Evolutionary conservation across 352 stramenopile genomes (phyloP).

Genomic region (Phytopythium chamaehyphon): DNA sequence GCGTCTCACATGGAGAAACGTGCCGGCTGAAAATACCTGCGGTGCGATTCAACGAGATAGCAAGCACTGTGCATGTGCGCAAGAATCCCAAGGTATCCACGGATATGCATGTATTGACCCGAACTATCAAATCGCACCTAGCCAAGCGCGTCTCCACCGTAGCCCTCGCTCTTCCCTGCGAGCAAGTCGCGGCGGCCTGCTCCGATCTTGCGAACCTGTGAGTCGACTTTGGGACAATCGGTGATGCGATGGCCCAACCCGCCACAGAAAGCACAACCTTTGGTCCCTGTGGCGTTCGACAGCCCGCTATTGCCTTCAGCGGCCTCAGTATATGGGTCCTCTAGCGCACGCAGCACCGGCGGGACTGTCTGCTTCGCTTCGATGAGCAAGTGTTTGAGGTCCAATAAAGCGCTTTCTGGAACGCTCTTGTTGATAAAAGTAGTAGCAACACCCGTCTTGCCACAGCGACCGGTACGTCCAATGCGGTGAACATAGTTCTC

Average conservation of each 20-base stretch:
- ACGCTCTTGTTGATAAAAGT: conserved; percentile 99
- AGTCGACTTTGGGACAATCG: conserved; percentile 98
- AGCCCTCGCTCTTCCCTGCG: conserved; percentile 88
- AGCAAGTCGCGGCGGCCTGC: conserved; percentile 93
- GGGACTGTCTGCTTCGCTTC: conserved; percentile 98
- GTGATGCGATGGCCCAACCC: conserved; percentile 98
- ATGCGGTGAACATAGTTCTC: conserved; percentile 99
- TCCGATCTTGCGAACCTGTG: conserved; percentile 94
- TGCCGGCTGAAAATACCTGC: not conserved
- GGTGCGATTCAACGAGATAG: no score
- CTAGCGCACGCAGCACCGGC: conserved; percentile 95
- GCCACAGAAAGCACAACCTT: conserved; percentile 98
- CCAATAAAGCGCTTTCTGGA: conserved; percentile 93
- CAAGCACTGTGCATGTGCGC: not conserved
- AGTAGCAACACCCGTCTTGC: conserved; percentile 97
- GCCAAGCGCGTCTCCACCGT: conserved; percentile 92
- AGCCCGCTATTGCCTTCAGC: conserved; percentile 36
- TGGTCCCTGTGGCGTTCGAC: conserved; percentile 77
- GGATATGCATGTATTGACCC: conserved; percentile 10
- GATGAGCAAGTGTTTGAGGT: conserved; percentile 98
- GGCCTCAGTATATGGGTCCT: conserved; percentile 94
- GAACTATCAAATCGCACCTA: conserved; percentile 14
- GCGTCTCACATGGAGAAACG: not conserved
- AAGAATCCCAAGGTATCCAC: not conserved
- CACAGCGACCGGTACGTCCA: conserved; percentile 96